Conservation (phyloP, 768 basidiomycete genomes). For the Nidularia sp. region DNA sequence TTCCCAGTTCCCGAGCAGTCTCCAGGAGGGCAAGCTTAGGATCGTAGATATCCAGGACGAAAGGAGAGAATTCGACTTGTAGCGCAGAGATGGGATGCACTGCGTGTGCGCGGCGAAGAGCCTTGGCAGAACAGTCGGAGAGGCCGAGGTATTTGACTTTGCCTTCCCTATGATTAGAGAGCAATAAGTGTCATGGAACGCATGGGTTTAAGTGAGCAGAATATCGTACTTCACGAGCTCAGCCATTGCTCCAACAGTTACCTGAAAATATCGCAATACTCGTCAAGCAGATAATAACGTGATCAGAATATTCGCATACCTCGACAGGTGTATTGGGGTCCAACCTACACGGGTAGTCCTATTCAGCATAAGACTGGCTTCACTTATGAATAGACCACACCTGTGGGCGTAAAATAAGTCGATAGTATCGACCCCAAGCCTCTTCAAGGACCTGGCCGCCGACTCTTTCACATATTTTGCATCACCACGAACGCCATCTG, state of each 20-base stretch:
- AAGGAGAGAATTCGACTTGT: slow-evolving; percentile 41
- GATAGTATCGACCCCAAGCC: slow-evolving; percentile 26
- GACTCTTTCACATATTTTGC: slow-evolving; percentile 29
- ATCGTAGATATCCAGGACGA: slow-evolving; percentile 40
- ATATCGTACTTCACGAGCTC: slow-evolving; percentile 29
- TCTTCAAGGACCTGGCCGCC: slow-evolving; percentile 25
- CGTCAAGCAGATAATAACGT: too few species aligned
- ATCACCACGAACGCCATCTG: slow-evolving; percentile 21
- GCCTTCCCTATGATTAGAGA: slow-evolving; percentile 21
- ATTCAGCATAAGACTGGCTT: too few species aligned
- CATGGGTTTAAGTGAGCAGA: too few species aligned
- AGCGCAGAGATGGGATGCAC: slow-evolving; percentile 40
- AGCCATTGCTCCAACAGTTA: slow-evolving; percentile 28
- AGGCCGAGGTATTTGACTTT: slow-evolving; percentile 49
- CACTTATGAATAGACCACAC: slow-evolving; percentile 10
- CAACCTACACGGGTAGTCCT: too few species aligned
- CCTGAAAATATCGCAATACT: too few species aligned
- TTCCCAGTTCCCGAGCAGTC: slow-evolving; percentile 37
- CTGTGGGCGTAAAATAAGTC: slow-evolving; percentile 37
- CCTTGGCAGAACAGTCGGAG: slow-evolving; percentile 39
- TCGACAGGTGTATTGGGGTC: too few species aligned
- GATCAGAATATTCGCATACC: too few species aligned
- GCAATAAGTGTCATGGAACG: too few species aligned
- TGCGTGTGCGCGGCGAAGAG: slow-evolving; percentile 44
- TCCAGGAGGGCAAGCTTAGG: slow-evolving; percentile 31